Conservation (phyloP, 768 basidiomycete species). For the Hygrophoropsis aurantiaca region DNA sequence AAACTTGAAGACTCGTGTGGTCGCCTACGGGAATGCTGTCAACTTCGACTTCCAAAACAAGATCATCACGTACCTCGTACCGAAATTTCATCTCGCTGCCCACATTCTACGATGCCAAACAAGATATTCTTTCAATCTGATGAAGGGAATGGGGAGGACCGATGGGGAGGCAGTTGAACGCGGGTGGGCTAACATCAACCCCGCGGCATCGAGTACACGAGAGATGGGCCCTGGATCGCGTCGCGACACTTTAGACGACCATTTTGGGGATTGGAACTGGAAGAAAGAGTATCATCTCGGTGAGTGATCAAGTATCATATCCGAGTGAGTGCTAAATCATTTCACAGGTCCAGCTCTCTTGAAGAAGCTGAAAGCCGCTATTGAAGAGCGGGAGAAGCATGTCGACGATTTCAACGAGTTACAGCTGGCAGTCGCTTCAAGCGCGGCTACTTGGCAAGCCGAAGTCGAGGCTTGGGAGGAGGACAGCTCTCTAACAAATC, state of each 20-base stretch:
- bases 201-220: slow-evolving; percentile 24
- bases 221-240: slow-evolving; percentile 35
- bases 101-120: slow-evolving; percentile 28
- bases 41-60: neutral
- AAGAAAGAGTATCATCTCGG: slow-evolving; percentile 25
- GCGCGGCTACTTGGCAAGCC: slow-evolving; percentile 18
- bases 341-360: slow-evolving; percentile 1
- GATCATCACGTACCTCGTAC: slow-evolving; percentile 21
- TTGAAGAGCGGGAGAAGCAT: neutral
- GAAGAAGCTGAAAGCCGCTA: neutral
- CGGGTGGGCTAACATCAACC: slow-evolving; percentile 33
- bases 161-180: slow-evolving; percentile 39
- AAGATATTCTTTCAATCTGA: slow-evolving; percentile 27
- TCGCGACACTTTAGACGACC: slow-evolving; percentile 35
- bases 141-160: slow-evolving; percentile 22
- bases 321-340: too few species aligned
- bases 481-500: slow-evolving; percentile 18
- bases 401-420: neutral
- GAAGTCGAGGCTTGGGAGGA: slow-evolving; percentile 20
- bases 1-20: slow-evolving; percentile 5
- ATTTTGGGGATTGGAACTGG: slow-evolving; percentile 33
- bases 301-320: too few species aligned
- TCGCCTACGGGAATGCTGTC: neutral
- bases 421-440: neutral
- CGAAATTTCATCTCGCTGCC: slow-evolving; percentile 34